phyloP scores from a whole-genome alignment of 2,329 filamentous ascomycete genomes.

The Aspergillus thermomutatus region DNA sequence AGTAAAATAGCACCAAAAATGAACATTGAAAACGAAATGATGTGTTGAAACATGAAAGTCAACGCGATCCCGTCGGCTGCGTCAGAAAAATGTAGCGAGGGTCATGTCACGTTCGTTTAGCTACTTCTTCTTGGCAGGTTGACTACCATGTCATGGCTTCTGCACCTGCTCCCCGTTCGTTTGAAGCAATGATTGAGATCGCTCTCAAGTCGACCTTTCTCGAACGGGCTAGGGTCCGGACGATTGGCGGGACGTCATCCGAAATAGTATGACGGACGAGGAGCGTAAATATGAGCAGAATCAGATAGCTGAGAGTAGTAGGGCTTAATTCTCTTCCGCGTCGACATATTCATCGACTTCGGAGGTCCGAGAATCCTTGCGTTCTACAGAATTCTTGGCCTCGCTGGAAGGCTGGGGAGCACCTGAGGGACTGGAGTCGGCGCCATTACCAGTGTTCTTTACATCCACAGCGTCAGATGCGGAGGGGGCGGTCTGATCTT shows the following conservation, averaged over 20 bases:
- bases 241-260: background rate
- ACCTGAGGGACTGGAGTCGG: constrained; percentile 1
- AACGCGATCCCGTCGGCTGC: background rate
- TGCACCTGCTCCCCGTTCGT: background rate
- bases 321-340: constrained; percentile 27
- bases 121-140: constrained; percentile 12
- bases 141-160: constrained; percentile 13
- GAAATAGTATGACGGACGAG: background rate
- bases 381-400: constrained; percentile 24
- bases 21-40: background rate
- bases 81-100: background rate
- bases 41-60: constrained; percentile 22
- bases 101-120: constrained; percentile 11
- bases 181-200: background rate
- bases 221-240: background rate
- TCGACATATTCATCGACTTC: constrained; percentile 45
- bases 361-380: constrained; percentile 38
- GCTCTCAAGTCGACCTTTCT: background rate
- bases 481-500: background rate
- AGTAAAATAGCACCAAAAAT: constrained; percentile 7
- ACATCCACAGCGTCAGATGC: background rate
- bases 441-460: constrained; percentile 3
- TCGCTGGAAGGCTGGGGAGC: constrained; percentile 3
- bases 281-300: background rate
- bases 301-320: background rate